Percentiles rank a stretch among this genome's conserved stretches.
Evolutionary conservation across 495 filamentous ascomycete species (phyloP).

Genomic region (Penicillium bovifimosum): DNA sequence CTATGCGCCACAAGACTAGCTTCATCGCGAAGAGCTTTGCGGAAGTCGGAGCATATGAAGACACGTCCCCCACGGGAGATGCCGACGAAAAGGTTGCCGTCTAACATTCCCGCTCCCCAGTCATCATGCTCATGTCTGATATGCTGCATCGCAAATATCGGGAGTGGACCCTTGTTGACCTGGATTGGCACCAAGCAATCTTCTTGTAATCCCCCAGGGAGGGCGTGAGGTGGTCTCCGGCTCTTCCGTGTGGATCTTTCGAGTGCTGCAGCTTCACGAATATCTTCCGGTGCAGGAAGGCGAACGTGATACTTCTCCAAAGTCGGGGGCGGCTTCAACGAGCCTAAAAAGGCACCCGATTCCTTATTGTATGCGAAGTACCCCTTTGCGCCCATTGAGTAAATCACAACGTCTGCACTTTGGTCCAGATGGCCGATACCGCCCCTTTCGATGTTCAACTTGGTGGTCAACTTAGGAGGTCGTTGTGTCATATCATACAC

Average conservation of each 20-base stretch:
- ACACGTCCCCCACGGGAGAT: constrained; percentile 36
- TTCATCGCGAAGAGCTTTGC: constrained; percentile 27
- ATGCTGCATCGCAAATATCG: constrained; percentile 21
- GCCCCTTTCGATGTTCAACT: constrained; percentile 26
- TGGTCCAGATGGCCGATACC: constrained; percentile 38
- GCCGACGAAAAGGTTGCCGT: constrained; percentile 34
- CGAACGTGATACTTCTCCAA: constrained; percentile 30
- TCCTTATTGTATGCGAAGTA: constrained; percentile 33
- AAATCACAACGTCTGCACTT: constrained; percentile 32
- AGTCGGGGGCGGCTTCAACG: constrained; percentile 24
- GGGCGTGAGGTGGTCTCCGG: constrained; percentile 6
- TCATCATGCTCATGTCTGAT: constrained; percentile 29
- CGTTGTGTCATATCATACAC: constrained; percentile 39
- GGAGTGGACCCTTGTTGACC: constrained; percentile 24
- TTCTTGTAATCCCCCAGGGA: constrained; percentile 14
- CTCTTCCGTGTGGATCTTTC: constrained; percentile 18
- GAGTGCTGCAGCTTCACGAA: constrained; percentile 12
- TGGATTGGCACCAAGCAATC: constrained; percentile 24
- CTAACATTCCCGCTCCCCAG: constrained; percentile 38
- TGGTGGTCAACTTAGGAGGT: constrained; percentile 27
- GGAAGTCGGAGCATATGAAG: constrained; percentile 37
- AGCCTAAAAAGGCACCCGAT: constrained; percentile 26
- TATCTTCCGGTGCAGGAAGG: constrained; percentile 23
- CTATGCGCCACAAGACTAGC: constrained; percentile 18
- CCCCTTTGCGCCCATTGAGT: constrained; percentile 33